Evolutionary conservation across 352 stramenopile genomes (phyloP), one percentile per base, ranked within the genome.

Genomic region (Plasmopara halstedii): DNA sequence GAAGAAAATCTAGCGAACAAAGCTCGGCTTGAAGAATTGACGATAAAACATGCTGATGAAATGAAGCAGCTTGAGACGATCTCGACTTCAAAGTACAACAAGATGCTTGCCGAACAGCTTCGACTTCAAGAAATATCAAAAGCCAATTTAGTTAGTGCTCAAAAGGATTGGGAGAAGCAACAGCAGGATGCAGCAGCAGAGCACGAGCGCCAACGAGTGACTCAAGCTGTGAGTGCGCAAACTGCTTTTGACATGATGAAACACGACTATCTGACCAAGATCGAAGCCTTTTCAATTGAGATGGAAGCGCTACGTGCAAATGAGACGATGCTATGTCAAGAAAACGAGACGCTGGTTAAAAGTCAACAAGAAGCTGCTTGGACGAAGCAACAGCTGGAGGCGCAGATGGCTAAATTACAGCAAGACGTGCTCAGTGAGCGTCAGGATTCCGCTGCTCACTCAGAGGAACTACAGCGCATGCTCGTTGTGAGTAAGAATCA

Each of bases 31-130:
- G 53, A 62, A 2, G 53, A 64, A 34, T 32, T 79, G 15, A 46
- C 29, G 25, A 22, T 44, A 38, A 62, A 82, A 41, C 69, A 88
- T 55, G 44, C 42, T 1, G 58, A 79, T 17, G 83, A 95, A 42
- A 42, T 85, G 20, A 64, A 82, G 18, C 54, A 86, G 37, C 56
- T 86, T 25, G 72, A 88, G 32, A 83, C 63, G 7, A 75, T 60
- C 29, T 73, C 63, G 7, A 91, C 91, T 38, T 56, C 70, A 22
- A 81, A 85, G 42, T 88, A 79, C 50, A 83, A 84, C 42, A 43
- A 57, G 22, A 88, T 94, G 80, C 61, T 91, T 47, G 66, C 62
- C 2, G 58, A 85, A 5, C 78, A 92, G 47, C 48, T 94, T 10
- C 70, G 62, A n/a, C 46, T 53, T 3, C 75, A 85, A 51, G 75